Evolutionary conservation across 2,329 filamentous ascomycete species (phyloP), one percentile per base, ranked within the genome.

Genomic region (Alternaria rosae): DNA sequence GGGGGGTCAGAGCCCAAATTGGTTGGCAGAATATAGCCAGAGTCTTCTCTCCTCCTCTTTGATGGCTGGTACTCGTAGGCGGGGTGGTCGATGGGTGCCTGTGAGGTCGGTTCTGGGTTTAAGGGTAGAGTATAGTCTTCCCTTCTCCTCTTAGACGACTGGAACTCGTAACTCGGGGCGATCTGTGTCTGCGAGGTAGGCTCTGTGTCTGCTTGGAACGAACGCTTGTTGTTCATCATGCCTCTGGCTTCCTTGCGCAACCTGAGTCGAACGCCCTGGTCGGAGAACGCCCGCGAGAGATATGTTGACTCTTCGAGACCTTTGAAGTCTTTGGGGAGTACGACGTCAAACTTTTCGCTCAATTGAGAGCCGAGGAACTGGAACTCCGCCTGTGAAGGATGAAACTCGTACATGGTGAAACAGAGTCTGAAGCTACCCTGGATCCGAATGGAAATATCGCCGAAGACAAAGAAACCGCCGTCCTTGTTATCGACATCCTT

Each of bases 391-490:
- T 48, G 48, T 69, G 71, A 66, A 64, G 69, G 75, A 41, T 48
- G 54, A n/a, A 57, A 52, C 54, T 77, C 91, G 78, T 91, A 94
- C 13, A 97, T 84, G 51, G 87, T 90, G 76, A 97, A 97, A 57
- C 89, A 86, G 41, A 97, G 84, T 35, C 89, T 85, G 75, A 89
- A 94, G 20, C 83, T 84, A 28, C 93, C 93, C 70, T 91, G 87
- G 23, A 88, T 83, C 74, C 91, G 91, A 62, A 94, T 88, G 0
- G 92, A 95, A 21, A 97, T 83, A 78, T 97, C 93, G 6, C 91
- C 91, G 78, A 96, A 97, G n/a, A 97, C 90, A 73, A 97, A 97
- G 80, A 93, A 96, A 1, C 90, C 92, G 11, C 91, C 91, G 78
- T 95, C 92, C 61, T 83, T 84, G 73, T 93, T 93, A 71, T 90